These are phyloP conservation scores for Combretum micranthum DNA, from an alignment of 345 rosid species.

Conservation along the genomic window DNA sequence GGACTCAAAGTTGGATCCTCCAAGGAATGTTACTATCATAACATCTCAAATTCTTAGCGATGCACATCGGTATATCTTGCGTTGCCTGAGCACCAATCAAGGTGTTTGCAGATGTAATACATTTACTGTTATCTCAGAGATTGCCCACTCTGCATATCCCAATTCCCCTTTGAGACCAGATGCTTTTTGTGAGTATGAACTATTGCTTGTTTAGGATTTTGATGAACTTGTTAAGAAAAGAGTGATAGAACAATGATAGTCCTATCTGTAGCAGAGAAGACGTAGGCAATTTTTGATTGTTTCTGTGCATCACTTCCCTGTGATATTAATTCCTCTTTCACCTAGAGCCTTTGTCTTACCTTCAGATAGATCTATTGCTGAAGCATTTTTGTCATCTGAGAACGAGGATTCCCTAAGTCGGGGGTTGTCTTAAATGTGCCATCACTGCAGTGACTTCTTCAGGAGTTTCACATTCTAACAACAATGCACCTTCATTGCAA, in stretches of 20 bases:
- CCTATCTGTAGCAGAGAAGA: slow-evolving; percentile 26
- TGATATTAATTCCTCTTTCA: slow-evolving; percentile 78
- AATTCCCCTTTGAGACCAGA: slow-evolving; percentile 94
- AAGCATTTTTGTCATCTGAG: slow-evolving; percentile 63
- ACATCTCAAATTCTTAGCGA: slow-evolving; percentile 80
- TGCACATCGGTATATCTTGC: slow-evolving; percentile 86
- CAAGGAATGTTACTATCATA: slow-evolving; percentile 54
- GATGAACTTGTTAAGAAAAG: slow-evolving; percentile 63
- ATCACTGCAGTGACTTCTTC: too few relatives aligned
- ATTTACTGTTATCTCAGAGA: slow-evolving; percentile 85
- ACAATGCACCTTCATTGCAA: too few relatives aligned
- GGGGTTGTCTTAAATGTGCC: slow-evolving; percentile 78
- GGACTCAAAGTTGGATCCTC: slow-evolving; percentile 44
- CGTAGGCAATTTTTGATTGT: slow-evolving; percentile 37
- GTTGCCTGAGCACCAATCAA: slow-evolving; percentile 60
- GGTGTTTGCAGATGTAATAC: slow-evolving; percentile 45
- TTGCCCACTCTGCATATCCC: slow-evolving; percentile 73
- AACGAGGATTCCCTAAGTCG: slow-evolving; percentile 77
- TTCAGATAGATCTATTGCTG: slow-evolving; percentile 87
- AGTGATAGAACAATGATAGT: slow-evolving; percentile 24
- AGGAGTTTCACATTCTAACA: too few relatives aligned
- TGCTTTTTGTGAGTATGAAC: slow-evolving; percentile 80
- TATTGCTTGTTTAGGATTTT: slow-evolving; percentile 88
- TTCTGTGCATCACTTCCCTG: slow-evolving; percentile 80
- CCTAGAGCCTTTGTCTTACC: slow-evolving; percentile 88